phyloP scores from a whole-genome alignment of 352 stramenopile genomes.

The Globisporangium ultimum region DNA sequence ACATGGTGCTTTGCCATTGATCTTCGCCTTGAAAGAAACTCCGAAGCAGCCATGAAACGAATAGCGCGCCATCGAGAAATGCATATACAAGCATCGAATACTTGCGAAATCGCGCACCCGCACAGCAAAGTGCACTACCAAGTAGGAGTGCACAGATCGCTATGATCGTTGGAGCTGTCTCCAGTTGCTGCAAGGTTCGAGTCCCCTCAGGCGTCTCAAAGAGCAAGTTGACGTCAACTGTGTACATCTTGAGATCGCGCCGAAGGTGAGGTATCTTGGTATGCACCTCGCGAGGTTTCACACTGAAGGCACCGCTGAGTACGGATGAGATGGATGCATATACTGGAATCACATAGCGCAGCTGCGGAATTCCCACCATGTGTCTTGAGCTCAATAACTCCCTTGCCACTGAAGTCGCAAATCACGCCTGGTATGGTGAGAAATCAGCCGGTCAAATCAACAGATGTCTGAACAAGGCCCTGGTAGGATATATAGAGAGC shows the following conservation, averaged over 20 bases:
- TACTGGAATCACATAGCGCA: neutral
- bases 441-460: neutral
- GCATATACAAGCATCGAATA: conserved; percentile 17
- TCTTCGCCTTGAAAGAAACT: neutral
- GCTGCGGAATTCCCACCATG: neutral
- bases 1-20: conserved; percentile 24
- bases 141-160: conserved; percentile 12
- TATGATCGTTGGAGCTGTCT: conserved; percentile 18
- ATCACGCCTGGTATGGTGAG: neutral
- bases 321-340: neutral
- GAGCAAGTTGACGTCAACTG: conserved; percentile 15
- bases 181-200: conserved; percentile 15
- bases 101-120: conserved; percentile 16
- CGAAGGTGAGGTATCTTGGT: neutral
- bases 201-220: conserved; percentile 13
- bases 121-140: conserved; percentile 11
- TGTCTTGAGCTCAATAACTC: neutral
- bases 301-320: neutral
- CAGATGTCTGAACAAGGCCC: neutral
- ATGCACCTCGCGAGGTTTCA: neutral
- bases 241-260: conserved; percentile 7
- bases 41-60: conserved; percentile 17
- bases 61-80: conserved; percentile 22
- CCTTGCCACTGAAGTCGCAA: neutral
- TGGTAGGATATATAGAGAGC: neutral